Evolutionary conservation across 768 basidiomycete genomes (phyloP).

Genomic region (Mycena epipterygia): DNA sequence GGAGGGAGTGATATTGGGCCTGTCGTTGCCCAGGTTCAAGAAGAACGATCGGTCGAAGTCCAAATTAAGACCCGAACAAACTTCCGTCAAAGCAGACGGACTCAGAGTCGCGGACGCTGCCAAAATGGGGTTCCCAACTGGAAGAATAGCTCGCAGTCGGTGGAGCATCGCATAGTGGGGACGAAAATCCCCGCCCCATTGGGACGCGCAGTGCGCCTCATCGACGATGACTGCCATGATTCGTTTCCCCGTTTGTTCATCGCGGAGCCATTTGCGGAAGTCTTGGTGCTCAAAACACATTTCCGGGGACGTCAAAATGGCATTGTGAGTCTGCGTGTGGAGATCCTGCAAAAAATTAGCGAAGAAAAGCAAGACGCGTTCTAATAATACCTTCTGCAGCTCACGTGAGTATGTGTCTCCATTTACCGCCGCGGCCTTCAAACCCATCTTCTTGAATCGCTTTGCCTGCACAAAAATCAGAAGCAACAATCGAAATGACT

Average conservation of each 20-base stretch:
- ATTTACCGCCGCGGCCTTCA: conserved; percentile 51
- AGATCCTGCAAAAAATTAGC: conserved; percentile 40
- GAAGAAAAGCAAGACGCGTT: background rate
- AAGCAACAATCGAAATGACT: background rate
- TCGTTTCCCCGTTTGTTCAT: background rate
- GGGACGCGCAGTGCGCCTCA: conserved; percentile 54
- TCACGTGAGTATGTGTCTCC: conserved; percentile 47
- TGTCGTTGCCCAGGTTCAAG: conserved; percentile 55
- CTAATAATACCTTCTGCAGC: conserved; percentile 44
- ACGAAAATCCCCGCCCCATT: conserved; percentile 54
- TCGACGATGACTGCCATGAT: conserved; percentile 50
- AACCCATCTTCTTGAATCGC: conserved; percentile 45
- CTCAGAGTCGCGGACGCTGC: conserved; percentile 51
- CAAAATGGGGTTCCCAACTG: conserved; percentile 45
- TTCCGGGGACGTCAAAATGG: conserved; percentile 54
- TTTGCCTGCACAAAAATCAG: conserved; percentile 32
- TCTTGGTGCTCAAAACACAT: conserved; percentile 51
- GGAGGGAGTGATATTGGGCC: conserved; percentile 44
- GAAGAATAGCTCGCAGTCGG: conserved; percentile 46
- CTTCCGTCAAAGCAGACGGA: conserved; percentile 42
- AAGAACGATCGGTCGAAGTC: conserved; percentile 39
- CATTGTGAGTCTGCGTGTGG: conserved; percentile 38
- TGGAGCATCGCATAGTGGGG: conserved; percentile 44
- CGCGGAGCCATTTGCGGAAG: conserved; percentile 43
- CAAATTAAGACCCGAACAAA: conserved; percentile 42